Base-by-base conservation (phyloP, 2,329 filamentous ascomycete species). In the Talaromyces piceae region DNA sequence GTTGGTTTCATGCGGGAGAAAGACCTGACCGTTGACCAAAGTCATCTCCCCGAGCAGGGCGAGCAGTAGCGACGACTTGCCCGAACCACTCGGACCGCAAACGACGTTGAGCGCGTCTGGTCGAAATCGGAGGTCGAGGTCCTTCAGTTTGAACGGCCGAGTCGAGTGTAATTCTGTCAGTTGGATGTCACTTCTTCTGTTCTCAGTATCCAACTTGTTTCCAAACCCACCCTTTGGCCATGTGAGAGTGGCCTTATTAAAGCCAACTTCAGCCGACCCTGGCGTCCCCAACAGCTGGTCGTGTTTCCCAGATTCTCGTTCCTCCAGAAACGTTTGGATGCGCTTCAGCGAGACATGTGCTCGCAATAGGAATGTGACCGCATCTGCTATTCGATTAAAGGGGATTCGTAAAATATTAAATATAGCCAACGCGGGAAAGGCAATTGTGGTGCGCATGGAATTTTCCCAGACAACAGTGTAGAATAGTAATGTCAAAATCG, bases 21-120 rank as follows among this genome's bases (percentile, higher is more conserved):
- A 16, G 11, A 50, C 7, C 12, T 39, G 41, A 5, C 48, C 48
- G 2, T 45, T 25, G 9, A 50, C 26, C 7, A 50, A 23, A 8
- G 43, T 41, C 48, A 50, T 44, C 33, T 50, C 48, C 20, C 48
- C 48, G 5, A 50, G 48, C 22, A 50, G 48, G 5, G 18, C 28
- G 12, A 50, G 28, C 22, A 50, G 22, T 26, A 50, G 28, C 11
- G 48, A 50, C 5, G 48, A 45, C 9, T 50, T 50, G 26, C 48
- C 48, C 5, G 48, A 50, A 11, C 48, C 48, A 37, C 41, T 50
- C 8, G 48, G 20, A 4, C 48, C 48, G 8, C 28, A 45, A 9
- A 50, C 18, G 18, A 50, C 30, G 33, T 50, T 50, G 9, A 50
- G 18, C 9, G 41, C 20, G 4, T 27, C 28, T 16, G 48, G 4